Conservation (phyloP, 805 yeast genomes). For the Myxozyma melibiosi region DNA sequence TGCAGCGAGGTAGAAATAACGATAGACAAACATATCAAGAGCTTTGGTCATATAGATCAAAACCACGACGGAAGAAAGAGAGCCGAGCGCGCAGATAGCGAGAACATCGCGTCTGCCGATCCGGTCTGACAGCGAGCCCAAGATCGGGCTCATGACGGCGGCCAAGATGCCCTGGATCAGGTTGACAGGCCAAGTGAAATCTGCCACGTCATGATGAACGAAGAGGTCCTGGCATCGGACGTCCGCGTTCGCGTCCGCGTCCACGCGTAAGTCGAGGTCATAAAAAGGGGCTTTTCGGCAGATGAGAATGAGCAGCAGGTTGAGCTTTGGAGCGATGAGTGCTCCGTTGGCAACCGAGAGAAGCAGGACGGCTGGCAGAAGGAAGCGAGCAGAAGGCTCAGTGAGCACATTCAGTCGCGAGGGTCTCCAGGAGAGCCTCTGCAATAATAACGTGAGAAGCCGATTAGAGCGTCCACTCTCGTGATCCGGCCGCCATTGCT, state of each 20-base stretch:
- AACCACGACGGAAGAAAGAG: constrained; percentile 14
- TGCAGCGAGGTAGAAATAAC: constrained; percentile 49
- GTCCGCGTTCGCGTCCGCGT: constrained; percentile 24
- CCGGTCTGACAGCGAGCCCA: constrained; percentile 30
- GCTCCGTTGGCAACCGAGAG: constrained; percentile 26
- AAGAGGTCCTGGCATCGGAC: constrained; percentile 29
- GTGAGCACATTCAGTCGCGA: too few species aligned
- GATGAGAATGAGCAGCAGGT: constrained; percentile 16
- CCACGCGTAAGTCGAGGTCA: too few species aligned
- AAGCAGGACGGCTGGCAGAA: constrained; percentile 24
- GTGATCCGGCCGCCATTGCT: too few species aligned
- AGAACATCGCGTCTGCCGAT: constrained; percentile 28
- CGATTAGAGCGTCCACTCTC: too few species aligned
- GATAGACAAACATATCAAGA: constrained; percentile 27
- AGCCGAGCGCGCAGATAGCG: constrained; percentile 20
- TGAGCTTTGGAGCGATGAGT: constrained; percentile 27
- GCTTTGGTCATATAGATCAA: constrained; percentile 13
- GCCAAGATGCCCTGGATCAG: constrained; percentile 27
- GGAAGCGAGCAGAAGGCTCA: constrained; percentile 24
- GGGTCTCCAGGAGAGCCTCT: too few species aligned
- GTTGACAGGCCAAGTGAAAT: constrained; percentile 19
- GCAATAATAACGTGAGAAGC: too few species aligned
- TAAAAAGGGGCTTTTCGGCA: too few species aligned
- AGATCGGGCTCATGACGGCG: constrained; percentile 24
- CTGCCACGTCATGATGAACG: constrained; percentile 23